Conservation (phyloP, 768 basidiomycete genomes). For the Termitomyces eurrhizus region DNA sequence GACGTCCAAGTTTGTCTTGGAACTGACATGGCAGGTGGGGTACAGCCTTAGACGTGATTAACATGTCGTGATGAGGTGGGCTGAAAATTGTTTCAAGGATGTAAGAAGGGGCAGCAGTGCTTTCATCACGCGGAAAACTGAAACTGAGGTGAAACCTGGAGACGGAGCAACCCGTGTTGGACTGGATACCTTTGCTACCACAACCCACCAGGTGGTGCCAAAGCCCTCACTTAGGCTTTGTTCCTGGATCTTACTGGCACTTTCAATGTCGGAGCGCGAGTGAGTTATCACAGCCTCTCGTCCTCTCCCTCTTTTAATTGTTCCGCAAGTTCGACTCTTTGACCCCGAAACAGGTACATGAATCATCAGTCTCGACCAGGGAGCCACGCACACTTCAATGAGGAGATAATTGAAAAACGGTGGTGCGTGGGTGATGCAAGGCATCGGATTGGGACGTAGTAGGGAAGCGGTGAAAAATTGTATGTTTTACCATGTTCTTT, state of each 20-base stretch:
- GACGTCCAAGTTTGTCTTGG: slow-evolving; percentile 89
- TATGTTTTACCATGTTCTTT: no score
- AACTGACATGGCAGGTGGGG: slow-evolving; percentile 80
- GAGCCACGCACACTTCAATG: slow-evolving; percentile 23
- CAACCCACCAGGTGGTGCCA: slow-evolving; percentile 73
- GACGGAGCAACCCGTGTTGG: slow-evolving; percentile 37
- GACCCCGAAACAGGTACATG: slow-evolving; percentile 38
- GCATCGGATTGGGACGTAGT: slow-evolving; percentile 59
- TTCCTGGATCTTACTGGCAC: slow-evolving; percentile 37
- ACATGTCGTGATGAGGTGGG: slow-evolving; percentile 75
- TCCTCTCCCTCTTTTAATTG: background rate
- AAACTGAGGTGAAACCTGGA: no score
- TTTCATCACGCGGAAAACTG: slow-evolving; percentile 16
- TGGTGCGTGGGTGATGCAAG: slow-evolving; percentile 76
- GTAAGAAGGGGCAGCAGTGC: slow-evolving; percentile 46
- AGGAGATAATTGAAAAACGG: slow-evolving; percentile 80
- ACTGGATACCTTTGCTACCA: slow-evolving; percentile 90
- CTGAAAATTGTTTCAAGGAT: slow-evolving; percentile 69
- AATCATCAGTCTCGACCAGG: slow-evolving; percentile 57
- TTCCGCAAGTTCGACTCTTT: slow-evolving; percentile 43
- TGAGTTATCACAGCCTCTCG: slow-evolving; percentile 44
- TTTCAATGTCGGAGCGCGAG: slow-evolving; percentile 53
- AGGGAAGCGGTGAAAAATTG: background rate
- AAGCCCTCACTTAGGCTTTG: slow-evolving; percentile 66
- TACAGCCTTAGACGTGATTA: slow-evolving; percentile 78